Conservation (phyloP, 371 early-diverging fungal genomes). For the Actinomortierella ambigua region DNA sequence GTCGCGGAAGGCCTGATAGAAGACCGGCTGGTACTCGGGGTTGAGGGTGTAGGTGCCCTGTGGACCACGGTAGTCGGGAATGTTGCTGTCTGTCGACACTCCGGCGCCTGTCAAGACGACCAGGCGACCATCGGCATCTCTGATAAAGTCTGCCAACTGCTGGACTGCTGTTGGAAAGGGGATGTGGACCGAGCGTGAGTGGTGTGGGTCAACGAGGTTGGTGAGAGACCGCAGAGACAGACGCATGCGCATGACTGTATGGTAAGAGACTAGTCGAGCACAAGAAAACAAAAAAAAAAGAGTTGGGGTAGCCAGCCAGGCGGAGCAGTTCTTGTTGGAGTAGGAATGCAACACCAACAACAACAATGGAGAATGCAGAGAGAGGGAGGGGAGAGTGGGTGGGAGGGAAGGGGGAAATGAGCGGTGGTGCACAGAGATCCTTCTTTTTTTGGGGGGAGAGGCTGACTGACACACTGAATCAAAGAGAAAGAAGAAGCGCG, state of each 20-base stretch:
- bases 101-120: conserved; percentile 46
- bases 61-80: conserved; percentile 91
- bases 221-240: conserved; percentile 24
- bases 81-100: conserved; percentile 72
- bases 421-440: too few species aligned
- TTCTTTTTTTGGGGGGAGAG: too few species aligned
- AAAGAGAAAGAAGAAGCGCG: too few species aligned
- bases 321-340: too few species aligned
- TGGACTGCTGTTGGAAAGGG: conserved; percentile 28
- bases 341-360: too few species aligned
- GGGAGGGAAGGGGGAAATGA: too few species aligned
- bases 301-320: too few species aligned
- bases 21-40: conserved; percentile 82
- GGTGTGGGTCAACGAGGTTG: conserved; percentile 10
- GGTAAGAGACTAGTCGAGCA: too few species aligned
- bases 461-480: too few species aligned
- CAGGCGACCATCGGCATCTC: conserved; percentile 47
- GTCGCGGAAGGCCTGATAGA: conserved; percentile 56
- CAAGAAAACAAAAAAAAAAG: too few species aligned
- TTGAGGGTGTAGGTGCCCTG: conserved; percentile 80
- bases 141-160: conserved; percentile 52
- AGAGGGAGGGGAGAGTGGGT: too few species aligned
- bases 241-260: conserved; percentile 21
- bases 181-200: neutral
- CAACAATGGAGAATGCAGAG: too few species aligned